A percentile compares a stretch with the other conserved stretches of the same genome.
phyloP scores from a whole-genome alignment of 805 yeast genomes.

The Nakazawaea anatomiae region DNA sequence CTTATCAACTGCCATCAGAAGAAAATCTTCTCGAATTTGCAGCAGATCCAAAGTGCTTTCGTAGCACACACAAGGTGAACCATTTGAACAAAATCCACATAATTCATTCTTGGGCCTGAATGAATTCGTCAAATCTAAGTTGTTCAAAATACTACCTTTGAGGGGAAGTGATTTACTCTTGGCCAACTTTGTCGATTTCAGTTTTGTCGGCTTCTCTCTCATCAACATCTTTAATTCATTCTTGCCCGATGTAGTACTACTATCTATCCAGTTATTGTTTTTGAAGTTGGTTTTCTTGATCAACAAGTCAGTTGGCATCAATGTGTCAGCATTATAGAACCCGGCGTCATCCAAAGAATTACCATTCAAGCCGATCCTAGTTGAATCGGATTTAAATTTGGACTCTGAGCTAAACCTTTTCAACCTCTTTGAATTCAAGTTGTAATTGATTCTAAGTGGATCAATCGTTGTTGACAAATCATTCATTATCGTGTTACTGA shows the following conservation, averaged over 20 bases:
- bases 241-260: background rate
- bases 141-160: background rate
- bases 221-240: too few relatives aligned
- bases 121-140: background rate
- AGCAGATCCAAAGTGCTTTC: slow-evolving; percentile 2
- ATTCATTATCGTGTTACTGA: background rate
- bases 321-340: slow-evolving; percentile 8
- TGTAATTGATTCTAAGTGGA: slow-evolving; percentile 26
- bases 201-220: background rate
- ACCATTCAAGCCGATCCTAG: slow-evolving; percentile 1
- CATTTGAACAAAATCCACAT: slow-evolving; percentile 3
- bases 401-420: slow-evolving; percentile 14
- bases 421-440: slow-evolving; percentile 23
- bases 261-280: background rate
- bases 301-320: slow-evolving; percentile 6
- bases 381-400: background rate
- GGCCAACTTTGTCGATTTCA: background rate
- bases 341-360: slow-evolving; percentile 9
- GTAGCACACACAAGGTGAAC: slow-evolving; percentile 6
- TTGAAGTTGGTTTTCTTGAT: background rate
- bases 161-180: background rate
- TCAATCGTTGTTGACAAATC: slow-evolving; percentile 15
- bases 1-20: background rate
- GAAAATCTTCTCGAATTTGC: background rate
- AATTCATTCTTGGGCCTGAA: background rate